phyloP scores from a whole-genome alignment of 345 rosid species.

The Gossypium ekmanianum region DNA sequence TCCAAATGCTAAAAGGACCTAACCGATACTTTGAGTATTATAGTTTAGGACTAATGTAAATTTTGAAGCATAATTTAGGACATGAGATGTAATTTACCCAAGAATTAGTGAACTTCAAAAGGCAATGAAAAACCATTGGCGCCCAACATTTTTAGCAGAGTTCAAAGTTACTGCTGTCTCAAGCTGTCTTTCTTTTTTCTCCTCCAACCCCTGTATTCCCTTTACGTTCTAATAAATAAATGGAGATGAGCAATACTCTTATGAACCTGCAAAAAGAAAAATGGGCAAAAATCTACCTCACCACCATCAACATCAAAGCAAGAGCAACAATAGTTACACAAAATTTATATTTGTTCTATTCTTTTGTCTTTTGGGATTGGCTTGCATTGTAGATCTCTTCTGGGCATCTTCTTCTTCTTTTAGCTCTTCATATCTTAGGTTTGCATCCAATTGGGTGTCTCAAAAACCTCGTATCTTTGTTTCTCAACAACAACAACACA shows the following conservation, averaged over 20 bases:
- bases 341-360: conserved; percentile 30
- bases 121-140: conserved; percentile 47
- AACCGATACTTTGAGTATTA: too few species aligned
- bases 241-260: conserved; percentile 13
- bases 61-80: background rate
- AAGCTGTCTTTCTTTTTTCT: conserved; percentile 1
- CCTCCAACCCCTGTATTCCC: conserved; percentile 9
- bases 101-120: background rate
- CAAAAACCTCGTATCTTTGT: conserved; percentile 27
- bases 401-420: conserved; percentile 37
- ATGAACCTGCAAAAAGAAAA: conserved; percentile 14
- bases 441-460: conserved; percentile 42
- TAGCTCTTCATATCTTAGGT: conserved; percentile 24
- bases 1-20: too few species aligned
- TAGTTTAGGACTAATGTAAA: background rate
- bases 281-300: conserved; percentile 35
- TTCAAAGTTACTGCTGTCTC: conserved; percentile 9
- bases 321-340: conserved; percentile 28
- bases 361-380: conserved; percentile 37
- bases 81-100: background rate
- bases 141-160: conserved; percentile 34
- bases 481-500: conserved; percentile 10
- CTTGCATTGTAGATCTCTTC: conserved; percentile 34
- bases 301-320: conserved; percentile 22
- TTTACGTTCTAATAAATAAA: background rate